Base-by-base conservation (phyloP, 2,329 filamentous ascomycete species). In the Calonectria pseudoreteaudii region DNA sequence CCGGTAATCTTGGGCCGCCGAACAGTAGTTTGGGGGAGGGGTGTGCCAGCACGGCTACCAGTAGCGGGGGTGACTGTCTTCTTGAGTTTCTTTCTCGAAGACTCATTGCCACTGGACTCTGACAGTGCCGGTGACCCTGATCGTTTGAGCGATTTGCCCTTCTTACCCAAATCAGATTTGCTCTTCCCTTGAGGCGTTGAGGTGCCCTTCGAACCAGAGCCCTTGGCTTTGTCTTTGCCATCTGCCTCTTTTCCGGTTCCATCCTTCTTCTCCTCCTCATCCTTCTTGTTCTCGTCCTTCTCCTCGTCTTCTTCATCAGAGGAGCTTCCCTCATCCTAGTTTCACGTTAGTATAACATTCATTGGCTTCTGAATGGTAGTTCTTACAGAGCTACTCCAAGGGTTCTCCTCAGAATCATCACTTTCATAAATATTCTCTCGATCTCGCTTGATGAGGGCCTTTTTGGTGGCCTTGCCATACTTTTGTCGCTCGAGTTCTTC, bases 51-150 rank as follows among this genome's bases (percentile, higher is more conserved):
- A 26, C 91, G 89, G 73, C 91, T 92, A 68, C 86, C 86, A 2
- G 87, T 83, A 18, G 89, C 88, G 20, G 86, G 81, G 3, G 82
- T 84, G 2, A 85, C 84, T 75, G 91, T 90, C 82, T 93, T 94
- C 86, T 93, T 94, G 82, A 94, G 91, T 82, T 90, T 91, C 86
- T 94, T 95, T 86, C 97, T 93, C 30, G 93, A 91, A 0, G 94
- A 96, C 83, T 98, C 96, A 79, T 96, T 97, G 68, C 95, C 96
- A 82, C 95, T 98, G 13, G 95, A 95, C 82, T 98, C 96, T 2
- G 95, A 98, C 38, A 94, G 89, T 76, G 96, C 94, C 4, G 96
- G 95, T 20, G 95, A 98, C 23, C 95, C 95, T 38, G 94, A 90
- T 36, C 96, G 93, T 86, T 98, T 98, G 67, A 96, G 90, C 38